These are phyloP conservation scores for Spathaspora passalidarum DNA, from an alignment of 805 yeast genomes.

Conservation along the genomic window DNA sequence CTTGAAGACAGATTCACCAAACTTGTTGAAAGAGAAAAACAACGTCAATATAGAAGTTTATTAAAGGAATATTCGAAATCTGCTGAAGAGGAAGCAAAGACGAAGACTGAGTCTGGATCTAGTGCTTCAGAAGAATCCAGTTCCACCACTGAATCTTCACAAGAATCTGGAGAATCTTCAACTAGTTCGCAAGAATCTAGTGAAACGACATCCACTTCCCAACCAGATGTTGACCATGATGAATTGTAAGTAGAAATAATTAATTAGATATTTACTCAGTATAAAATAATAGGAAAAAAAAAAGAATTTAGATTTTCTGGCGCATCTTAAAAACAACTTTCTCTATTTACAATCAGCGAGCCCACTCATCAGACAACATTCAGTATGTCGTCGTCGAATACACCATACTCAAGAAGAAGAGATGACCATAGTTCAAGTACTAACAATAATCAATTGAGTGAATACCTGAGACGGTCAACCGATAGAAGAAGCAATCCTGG, in stretches of 20 bases:
- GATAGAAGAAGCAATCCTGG: neutral
- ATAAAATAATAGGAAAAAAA: too few species aligned
- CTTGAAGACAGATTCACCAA: constrained; percentile 27
- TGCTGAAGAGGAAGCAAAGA: constrained; percentile 7
- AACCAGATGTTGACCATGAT: constrained; percentile 1
- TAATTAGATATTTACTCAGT: too few species aligned
- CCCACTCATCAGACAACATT: neutral
- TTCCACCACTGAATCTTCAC: neutral
- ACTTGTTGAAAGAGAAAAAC: constrained; percentile 27
- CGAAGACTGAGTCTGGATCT: neutral
- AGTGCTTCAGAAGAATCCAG: neutral
- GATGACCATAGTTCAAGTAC: neutral
- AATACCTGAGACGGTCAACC: neutral
- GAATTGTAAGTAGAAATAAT: neutral
- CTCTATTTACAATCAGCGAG: too few species aligned
- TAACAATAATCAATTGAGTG: neutral
- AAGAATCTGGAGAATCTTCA: neutral
- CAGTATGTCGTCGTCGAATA: neutral
- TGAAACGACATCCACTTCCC: neutral
- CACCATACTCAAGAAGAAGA: constrained; percentile 1
- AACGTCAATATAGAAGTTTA: constrained; percentile 31
- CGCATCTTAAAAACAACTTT: neutral
- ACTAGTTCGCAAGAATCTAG: neutral
- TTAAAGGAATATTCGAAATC: constrained; percentile 18
- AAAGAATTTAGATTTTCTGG: neutral